A percentile compares a stretch with the other conserved stretches of the same genome.
These are phyloP conservation scores for Geotrichum ghanense DNA, from an alignment of 805 yeast species.

Conservation along the genomic window DNA sequence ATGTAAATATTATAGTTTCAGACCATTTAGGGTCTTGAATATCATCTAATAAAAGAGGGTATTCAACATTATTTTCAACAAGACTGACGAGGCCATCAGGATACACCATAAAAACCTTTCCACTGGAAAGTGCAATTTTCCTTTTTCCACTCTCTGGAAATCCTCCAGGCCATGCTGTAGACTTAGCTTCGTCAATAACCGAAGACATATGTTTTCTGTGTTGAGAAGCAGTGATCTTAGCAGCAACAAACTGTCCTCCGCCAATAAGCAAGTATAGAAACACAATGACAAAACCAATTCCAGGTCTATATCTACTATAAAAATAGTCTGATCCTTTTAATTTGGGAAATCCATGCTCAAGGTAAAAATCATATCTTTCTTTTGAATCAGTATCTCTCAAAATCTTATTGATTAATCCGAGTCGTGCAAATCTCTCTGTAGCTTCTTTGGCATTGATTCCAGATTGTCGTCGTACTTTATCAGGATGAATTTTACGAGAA, in stretches of 20 bases:
- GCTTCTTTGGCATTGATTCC: constrained; percentile 29
- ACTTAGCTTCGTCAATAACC: constrained; percentile 23
- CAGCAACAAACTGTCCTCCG: constrained; percentile 44
- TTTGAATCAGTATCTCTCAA: constrained; percentile 48
- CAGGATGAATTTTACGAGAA: constrained; percentile 76
- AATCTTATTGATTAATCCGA: constrained; percentile 66
- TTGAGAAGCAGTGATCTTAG: constrained; percentile 43
- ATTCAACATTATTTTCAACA: constrained; percentile 22
- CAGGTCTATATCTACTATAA: constrained; percentile 58
- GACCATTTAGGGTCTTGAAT: constrained; percentile 23
- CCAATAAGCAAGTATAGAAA: constrained; percentile 42
- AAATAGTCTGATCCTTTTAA: constrained; percentile 61
- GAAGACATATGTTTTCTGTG: constrained; percentile 41
- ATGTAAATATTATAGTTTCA: constrained; percentile 22
- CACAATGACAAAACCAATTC: constrained; percentile 37
- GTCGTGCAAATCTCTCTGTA: constrained; percentile 62
- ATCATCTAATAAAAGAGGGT: constrained; percentile 19
- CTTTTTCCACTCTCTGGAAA: constrained; percentile 16
- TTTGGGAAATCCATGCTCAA: constrained; percentile 74
- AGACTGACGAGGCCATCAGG: constrained; percentile 24
- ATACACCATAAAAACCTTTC: constrained; percentile 24
- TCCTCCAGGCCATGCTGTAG: constrained; percentile 23
- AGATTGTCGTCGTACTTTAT: constrained; percentile 35
- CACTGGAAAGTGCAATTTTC: constrained; percentile 19
- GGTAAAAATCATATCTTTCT: constrained; percentile 74